phyloP scores from a whole-genome alignment of 2,329 filamentous ascomycete genomes.

The Pestalotiopsis sp. region DNA sequence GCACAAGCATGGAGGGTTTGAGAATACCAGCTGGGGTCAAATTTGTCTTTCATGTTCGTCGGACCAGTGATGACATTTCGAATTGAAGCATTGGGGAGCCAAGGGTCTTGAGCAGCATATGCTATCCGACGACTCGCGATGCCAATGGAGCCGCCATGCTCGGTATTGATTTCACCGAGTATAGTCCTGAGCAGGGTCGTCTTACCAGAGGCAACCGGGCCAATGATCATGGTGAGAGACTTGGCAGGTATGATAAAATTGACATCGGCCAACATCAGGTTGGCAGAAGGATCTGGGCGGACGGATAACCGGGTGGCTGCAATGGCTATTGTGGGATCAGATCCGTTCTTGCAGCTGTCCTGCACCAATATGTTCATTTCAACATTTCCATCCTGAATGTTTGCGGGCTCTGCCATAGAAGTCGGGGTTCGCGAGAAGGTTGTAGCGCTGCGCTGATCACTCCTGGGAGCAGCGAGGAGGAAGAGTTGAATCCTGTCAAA shows the following conservation, averaged over 20 bases:
- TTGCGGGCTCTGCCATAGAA: background rate
- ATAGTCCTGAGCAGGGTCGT: slow-evolving; percentile 44
- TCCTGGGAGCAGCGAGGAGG: slow-evolving; percentile 24
- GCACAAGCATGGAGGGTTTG: background rate
- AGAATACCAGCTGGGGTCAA: background rate
- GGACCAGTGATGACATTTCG: background rate
- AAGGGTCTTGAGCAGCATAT: background rate
- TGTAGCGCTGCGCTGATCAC: slow-evolving; percentile 18
- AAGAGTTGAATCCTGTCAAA: slow-evolving; percentile 42
- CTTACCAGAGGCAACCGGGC: slow-evolving; percentile 47
- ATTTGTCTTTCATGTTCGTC: background rate
- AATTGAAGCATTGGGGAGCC: background rate
- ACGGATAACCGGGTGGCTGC: background rate
- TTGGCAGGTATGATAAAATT: slow-evolving; percentile 31
- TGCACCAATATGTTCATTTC: background rate
- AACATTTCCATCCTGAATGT: background rate
- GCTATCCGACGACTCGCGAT: slow-evolving; percentile 13
- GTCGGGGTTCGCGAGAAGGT: slow-evolving; percentile 23
- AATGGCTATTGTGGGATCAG: background rate
- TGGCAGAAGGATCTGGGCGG: background rate
- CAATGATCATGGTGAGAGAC: slow-evolving; percentile 41
- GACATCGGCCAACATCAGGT: slow-evolving; percentile 22
- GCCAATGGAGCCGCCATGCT: slow-evolving; percentile 23
- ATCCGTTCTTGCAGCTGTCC: background rate
- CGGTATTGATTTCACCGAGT: slow-evolving; percentile 36